phyloP scores from a whole-genome alignment of 768 basidiomycete species.

The Pilatotrama ljubarskyi region DNA sequence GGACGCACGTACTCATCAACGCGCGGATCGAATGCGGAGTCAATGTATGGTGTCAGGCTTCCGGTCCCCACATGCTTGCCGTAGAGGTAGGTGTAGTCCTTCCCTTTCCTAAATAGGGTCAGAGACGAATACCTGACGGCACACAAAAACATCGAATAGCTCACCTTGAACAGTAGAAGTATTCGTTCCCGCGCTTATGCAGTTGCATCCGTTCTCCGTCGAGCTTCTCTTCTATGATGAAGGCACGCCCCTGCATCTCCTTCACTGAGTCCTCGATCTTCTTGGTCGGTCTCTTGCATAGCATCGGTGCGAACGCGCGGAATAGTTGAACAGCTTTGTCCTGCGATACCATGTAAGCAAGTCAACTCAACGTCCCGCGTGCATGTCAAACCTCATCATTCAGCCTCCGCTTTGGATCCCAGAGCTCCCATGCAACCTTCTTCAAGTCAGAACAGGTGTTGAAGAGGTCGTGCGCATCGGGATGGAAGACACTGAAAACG shows the following conservation, averaged over 20 bases:
- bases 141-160: not conserved
- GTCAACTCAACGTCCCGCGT: not conserved
- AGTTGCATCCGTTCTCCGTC: constrained; percentile 97
- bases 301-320: constrained; percentile 89
- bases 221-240: constrained; percentile 95
- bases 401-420: constrained; percentile 69
- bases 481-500: constrained; percentile 88
- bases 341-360: constrained; percentile 37
- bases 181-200: constrained; percentile 89
- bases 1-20: constrained; percentile 70
- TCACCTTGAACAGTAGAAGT: constrained; percentile 90
- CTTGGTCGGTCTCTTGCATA: constrained; percentile 85
- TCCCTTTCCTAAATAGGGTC: constrained; percentile 65
- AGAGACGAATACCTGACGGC: not conserved
- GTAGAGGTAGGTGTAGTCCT: constrained; percentile 89
- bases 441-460: constrained; percentile 97
- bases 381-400: constrained; percentile 49
- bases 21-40: constrained; percentile 68
- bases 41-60: constrained; percentile 86
- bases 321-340: constrained; percentile 85
- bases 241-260: constrained; percentile 75
- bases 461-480: constrained; percentile 90
- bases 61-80: constrained; percentile 82
- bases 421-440: constrained; percentile 87
- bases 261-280: constrained; percentile 83